A percentile compares a stretch with the other conserved stretches of the same genome.
These are phyloP conservation scores for Galerina sulciceps DNA, from an alignment of 768 basidiomycete species.

Conservation along the genomic window DNA sequence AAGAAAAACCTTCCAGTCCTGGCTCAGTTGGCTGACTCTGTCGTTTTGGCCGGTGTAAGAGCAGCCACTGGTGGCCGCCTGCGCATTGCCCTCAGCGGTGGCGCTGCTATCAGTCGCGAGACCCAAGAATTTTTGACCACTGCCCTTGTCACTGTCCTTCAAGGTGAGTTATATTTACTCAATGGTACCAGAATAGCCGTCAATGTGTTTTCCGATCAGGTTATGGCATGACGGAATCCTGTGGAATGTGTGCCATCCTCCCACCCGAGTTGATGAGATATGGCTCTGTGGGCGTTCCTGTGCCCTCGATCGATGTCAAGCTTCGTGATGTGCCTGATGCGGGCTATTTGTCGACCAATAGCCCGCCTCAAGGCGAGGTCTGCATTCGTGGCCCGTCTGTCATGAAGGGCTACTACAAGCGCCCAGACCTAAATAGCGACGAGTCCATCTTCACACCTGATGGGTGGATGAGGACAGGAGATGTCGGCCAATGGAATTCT, in stretches of 20 bases:
- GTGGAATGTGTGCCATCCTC: conserved; percentile 87
- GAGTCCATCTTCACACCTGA: conserved; percentile 82
- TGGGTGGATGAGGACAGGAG: conserved; percentile 94
- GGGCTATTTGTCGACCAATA: conserved; percentile 77
- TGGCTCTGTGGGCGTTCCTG: conserved; percentile 82
- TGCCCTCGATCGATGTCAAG: conserved; percentile 90
- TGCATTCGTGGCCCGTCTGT: conserved; percentile 88
- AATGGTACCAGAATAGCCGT: background rate
- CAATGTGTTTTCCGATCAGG: conserved; percentile 45
- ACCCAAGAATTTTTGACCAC: conserved; percentile 91
- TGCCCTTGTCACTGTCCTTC: conserved; percentile 81
- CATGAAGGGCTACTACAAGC: conserved; percentile 89
- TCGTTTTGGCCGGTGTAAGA: conserved; percentile 77
- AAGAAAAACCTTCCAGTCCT: conserved; percentile 70
- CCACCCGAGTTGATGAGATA: conserved; percentile 82
- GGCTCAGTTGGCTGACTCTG: conserved; percentile 67
- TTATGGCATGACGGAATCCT: conserved; percentile 96
- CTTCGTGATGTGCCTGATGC: conserved; percentile 82
- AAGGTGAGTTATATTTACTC: conserved; percentile 57
- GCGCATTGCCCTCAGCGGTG: conserved; percentile 80
- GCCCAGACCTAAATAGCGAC: conserved; percentile 87
- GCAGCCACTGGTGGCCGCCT: conserved; percentile 89
- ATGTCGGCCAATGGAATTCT: conserved; percentile 92
- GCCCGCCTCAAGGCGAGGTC: conserved; percentile 84
- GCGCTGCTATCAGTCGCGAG: conserved; percentile 82